Evolutionary conservation across 164 flowering plant species (phyloP), one percentile per base, ranked within the genome.

Genomic region (Aristolochia californica): DNA sequence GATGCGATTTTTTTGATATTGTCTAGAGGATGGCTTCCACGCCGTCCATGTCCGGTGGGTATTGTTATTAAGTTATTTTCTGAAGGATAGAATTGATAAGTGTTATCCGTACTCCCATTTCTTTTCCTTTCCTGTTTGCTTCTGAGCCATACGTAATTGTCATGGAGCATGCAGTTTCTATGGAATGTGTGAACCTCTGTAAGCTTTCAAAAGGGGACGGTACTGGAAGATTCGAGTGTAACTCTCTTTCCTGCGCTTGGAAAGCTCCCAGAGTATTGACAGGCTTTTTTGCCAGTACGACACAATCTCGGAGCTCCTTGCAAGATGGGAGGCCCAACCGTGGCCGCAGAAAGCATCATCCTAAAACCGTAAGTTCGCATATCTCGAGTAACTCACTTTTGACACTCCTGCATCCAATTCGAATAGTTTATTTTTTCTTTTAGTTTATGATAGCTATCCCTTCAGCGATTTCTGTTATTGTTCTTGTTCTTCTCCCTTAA

Each of bases 221-320:
- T 67, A 80, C 56, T 18, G 67, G 86, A 17, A 78, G 77, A 62
- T 72, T 75, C 57, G 96, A 93, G 54, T 87, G 97, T 63, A 85
- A 77, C 55, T 73, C 71, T 22, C 67, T 87, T 3, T 85, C 93
- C 0, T 93, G 99, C 60, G 94, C 99, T 3, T 87, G 93, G 88
- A 89, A 84, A 67, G 95, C 99, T 65, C 96, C 97, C 14, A 80
- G 99, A 62, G 90, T 68, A 13, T 57, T 89, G 73, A 84, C 85
- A 48, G 97, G 99, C 22, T 82, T 82, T 56, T 81, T 93, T 8
- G 96, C 97, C 0, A 87, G 83, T 74, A 89, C 97, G 0, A 69
- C 97, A 13, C 84, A 81, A 64, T 61, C 80, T 30, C 81, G 75
- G 34, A 72, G 75, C 64, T 70, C 72, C 13, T 67, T 38, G 26